Conservation (phyloP, 495 filamentous ascomycete genomes). For the Neurospora cerealis region DNA sequence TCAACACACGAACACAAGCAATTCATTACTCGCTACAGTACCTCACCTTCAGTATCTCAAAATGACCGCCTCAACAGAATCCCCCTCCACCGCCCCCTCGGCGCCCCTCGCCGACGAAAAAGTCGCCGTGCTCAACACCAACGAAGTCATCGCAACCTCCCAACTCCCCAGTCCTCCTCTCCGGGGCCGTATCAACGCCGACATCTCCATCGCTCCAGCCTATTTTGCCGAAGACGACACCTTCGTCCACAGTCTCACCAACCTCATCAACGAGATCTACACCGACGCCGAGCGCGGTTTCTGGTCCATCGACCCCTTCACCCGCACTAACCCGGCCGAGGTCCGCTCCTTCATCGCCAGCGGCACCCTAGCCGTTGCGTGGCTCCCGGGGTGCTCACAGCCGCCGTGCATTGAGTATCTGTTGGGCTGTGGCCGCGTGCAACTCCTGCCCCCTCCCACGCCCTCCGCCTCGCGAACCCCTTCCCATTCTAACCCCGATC, state of each 20-base stretch:
- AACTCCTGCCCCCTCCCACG: neutral
- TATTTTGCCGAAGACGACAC: neutral
- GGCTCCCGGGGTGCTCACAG: neutral
- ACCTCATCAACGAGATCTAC: slow-evolving; percentile 2
- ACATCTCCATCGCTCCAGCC: neutral
- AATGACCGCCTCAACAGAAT: neutral
- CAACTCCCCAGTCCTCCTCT: neutral
- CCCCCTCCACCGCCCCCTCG: neutral
- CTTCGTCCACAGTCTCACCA: neutral
- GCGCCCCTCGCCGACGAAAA: neutral
- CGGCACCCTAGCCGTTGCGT: neutral
- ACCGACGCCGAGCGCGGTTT: slow-evolving; percentile 1
- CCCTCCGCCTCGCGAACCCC: neutral
- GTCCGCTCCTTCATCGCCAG: neutral
- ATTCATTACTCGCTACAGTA: too few relatives aligned
- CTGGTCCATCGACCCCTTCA: neutral
- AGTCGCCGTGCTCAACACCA: neutral
- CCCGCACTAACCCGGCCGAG: neutral
- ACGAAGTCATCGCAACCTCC: neutral
- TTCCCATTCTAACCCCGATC: neutral
- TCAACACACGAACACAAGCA: too few relatives aligned
- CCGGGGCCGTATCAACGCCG: neutral
- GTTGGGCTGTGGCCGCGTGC: neutral
- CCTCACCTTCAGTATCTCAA: neutral
- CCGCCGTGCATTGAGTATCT: neutral